A percentile compares a stretch with the other conserved stretches of the same genome.
Evolutionary conservation across 2,329 filamentous ascomycete genomes (phyloP).

Genomic region (Arthrobotrys iridis): DNA sequence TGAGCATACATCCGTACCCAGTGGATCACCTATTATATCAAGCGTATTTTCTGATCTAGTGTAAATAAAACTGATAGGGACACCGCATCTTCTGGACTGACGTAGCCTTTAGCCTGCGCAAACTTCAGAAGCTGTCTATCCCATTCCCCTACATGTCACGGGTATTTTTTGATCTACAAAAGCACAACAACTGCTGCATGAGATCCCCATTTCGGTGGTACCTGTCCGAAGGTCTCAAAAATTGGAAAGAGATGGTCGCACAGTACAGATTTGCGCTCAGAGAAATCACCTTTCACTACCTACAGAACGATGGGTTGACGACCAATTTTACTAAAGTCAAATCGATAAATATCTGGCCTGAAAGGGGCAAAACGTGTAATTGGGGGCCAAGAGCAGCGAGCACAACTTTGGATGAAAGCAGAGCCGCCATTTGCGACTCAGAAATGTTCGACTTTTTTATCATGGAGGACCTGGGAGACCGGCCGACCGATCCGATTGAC

Average conservation of each 20-base stretch:
- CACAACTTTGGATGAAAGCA: not conserved
- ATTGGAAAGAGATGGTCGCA: not conserved
- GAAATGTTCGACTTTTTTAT: not conserved
- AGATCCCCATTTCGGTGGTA: not conserved
- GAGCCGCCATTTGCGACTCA: not conserved
- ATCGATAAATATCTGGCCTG: not conserved
- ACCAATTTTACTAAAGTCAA: not conserved
- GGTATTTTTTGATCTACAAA: not conserved
- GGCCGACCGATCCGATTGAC: slow-evolving; percentile 10
- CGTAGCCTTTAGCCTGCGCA: not conserved
- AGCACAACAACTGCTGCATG: not conserved
- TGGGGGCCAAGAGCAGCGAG: too few relatives aligned
- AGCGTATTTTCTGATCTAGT: not conserved
- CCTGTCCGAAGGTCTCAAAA: not conserved
- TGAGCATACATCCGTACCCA: not conserved
- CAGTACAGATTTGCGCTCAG: too few relatives aligned
- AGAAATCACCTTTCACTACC: slow-evolving; percentile 1
- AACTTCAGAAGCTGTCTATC: slow-evolving; percentile 7
- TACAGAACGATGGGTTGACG: not conserved
- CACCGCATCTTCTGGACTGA: not conserved
- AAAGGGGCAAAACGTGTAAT: not conserved
- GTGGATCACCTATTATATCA: too few relatives aligned
- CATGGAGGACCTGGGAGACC: slow-evolving; percentile 20
- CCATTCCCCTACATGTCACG: slow-evolving; percentile 6
- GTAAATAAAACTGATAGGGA: not conserved